Evolutionary conservation across 2,329 filamentous ascomycete species (phyloP).

Genomic region (Paraphaeosphaeria minitans): DNA sequence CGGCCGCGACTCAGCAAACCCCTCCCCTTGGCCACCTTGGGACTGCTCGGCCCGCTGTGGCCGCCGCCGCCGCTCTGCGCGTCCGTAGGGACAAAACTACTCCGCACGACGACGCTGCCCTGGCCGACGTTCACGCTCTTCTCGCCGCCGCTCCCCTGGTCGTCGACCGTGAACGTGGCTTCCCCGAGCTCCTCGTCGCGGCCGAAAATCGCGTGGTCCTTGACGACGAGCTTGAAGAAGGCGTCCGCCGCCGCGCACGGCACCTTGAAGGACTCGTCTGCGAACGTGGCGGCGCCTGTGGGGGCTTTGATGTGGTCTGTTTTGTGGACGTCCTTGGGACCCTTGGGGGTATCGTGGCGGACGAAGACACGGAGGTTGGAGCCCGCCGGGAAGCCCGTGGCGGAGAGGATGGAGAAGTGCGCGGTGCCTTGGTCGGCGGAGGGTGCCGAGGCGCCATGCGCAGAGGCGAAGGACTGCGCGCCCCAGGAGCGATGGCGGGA

Average conservation of each 20-base stretch:
- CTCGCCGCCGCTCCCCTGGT: conserved; percentile 69
- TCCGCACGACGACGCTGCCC: conserved; percentile 75
- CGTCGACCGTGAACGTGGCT: conserved; percentile 87
- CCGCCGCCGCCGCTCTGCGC: conserved; percentile 5
- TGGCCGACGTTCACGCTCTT: conserved; percentile 76
- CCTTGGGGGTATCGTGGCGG: conserved; percentile 69
- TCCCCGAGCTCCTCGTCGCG: conserved; percentile 86
- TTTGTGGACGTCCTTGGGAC: conserved; percentile 79
- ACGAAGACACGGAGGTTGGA: conserved; percentile 80
- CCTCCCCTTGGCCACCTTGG: conserved; percentile 48
- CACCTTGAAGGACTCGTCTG: conserved; percentile 75
- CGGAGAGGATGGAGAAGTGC: conserved; percentile 78
- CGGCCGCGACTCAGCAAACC: conserved; percentile 51
- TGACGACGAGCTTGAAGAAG: conserved; percentile 84
- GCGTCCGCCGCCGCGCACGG: conserved; percentile 80
- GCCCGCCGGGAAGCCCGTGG: conserved; percentile 74
- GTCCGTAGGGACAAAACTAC: conserved; percentile 66
- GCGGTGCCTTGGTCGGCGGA: conserved; percentile 73
- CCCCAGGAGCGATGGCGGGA: conserved; percentile 43
- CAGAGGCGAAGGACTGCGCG: conserved; percentile 48
- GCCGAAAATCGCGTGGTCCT: conserved; percentile 83
- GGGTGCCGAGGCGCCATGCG: conserved; percentile 49
- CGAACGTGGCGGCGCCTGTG: conserved; percentile 61
- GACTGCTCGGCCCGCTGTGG: conserved; percentile 34
- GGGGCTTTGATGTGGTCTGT: conserved; percentile 85